Percentiles rank a stretch among this genome's conserved stretches.
phyloP scores from a whole-genome alignment of 2,329 filamentous ascomycete species.

The Arachnopeziza araneosa region DNA sequence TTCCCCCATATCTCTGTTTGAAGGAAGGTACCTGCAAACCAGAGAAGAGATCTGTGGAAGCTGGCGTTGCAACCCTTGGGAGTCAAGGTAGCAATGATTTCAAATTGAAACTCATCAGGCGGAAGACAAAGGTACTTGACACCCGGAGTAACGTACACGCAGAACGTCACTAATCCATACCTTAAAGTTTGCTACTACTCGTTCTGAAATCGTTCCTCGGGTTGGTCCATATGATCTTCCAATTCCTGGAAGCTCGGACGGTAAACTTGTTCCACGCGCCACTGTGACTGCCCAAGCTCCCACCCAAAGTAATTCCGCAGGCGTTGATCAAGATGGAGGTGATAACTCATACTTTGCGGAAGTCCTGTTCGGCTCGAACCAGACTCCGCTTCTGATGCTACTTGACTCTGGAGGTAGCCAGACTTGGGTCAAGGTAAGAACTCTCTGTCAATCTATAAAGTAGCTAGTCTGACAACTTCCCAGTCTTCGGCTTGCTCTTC shows the following conservation, averaged over 20 bases:
- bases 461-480: neutral
- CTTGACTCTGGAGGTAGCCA: conserved; percentile 64
- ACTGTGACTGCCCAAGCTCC: neutral
- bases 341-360: conserved; percentile 62
- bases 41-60: neutral
- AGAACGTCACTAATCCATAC: neutral
- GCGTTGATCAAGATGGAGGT: conserved; percentile 58
- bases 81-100: neutral
- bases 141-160: neutral
- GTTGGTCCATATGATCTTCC: neutral
- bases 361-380: conserved; percentile 49
- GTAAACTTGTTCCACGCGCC: neutral
- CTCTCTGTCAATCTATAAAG: conserved; percentile 13
- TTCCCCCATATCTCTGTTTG: neutral
- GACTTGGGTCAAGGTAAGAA: conserved; percentile 76
- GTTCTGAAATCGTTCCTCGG: neutral
- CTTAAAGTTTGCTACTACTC: neutral
- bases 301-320: conserved; percentile 28
- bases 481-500: conserved; percentile 46
- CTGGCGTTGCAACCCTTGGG: neutral
- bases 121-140: neutral
- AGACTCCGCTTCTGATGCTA: conserved; percentile 53
- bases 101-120: neutral
- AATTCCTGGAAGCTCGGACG: neutral
- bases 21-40: neutral